Base-by-base conservation (phyloP, 306 rosid genomes). In the Begonia fuchsioides region DNA sequence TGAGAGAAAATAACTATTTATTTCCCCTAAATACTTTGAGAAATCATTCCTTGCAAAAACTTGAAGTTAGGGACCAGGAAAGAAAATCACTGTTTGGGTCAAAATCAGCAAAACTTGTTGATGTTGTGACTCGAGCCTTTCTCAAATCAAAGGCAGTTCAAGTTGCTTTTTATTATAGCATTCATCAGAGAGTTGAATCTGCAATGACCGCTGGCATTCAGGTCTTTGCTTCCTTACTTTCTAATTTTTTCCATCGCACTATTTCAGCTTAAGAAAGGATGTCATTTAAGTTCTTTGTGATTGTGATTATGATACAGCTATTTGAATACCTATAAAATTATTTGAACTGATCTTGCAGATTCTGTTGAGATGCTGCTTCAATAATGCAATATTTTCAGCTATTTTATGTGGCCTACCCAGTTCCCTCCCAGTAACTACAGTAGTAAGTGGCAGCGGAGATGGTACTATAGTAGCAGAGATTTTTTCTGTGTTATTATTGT, bases 381-480 rank as follows among this genome's bases (percentile, higher is more conserved):
- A 72, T 48, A 75, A 60, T 73, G 78, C 68, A 60, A 64, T 55
- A 60, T 76, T 90, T 69, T 81, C 95, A 4, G 80, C 82, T 6
- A 72, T 82, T n/a, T 79, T 90, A 16, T 90, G 98, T 72, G 92
- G 93, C 55, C 73, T 90, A 47, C 94, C 98, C 32, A 73, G 66
- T 59, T 81, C 95, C 61, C 82, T 90, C 52, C 98, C 98, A 6
- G 85, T 73, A 57, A 73, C 87, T 55, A 84, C 94, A 47, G 77
- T 90, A 69, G 94, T 90, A 47, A 90, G 98, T 66, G 98, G 98
- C 13, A 94, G 92, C 2, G 94, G 84, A 54, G 98, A 90, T 63
- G 85, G 87, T 32, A 90, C 95, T 53, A 75, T 90, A 58, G 68
- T 85, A 52, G 77, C 90, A 39, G 95, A 88, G 73, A 66, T 81